Base-by-base conservation (phyloP, 768 basidiomycete genomes). In the Cantharellus anzutake region DNA sequence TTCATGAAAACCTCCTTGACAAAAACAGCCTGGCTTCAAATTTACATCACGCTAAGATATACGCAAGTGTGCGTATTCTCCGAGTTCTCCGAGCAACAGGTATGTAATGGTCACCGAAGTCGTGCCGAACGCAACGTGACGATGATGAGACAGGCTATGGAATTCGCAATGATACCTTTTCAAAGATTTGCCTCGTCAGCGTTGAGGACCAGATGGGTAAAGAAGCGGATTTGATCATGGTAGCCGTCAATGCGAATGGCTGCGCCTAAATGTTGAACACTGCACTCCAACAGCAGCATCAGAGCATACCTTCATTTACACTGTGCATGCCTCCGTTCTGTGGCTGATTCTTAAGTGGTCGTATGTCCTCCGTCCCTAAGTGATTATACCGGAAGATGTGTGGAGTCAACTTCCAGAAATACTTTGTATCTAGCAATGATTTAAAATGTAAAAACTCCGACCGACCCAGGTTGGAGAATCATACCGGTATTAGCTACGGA, bases 311-410 rank as follows among this genome's bases (percentile, higher is more conserved):
- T 74, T 86, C 86, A 60, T 86, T 78, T 37, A 86, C 77, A 2
- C 84, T 84, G 68, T 86, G 86, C 44, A 48, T 29, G 0, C 75
- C 75, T 29, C 20, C 20, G 20, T 29, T 29, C 20, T 29, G 20
- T 29, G 20, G 20, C 20, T 29, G 20, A 29, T 29, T 29, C 20
- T 29, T 29, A 29, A 29, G 20, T 72, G 63, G 0, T 39, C 40
- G 34, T 35, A 60, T 50, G 39, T 61, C 51, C 35, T 42, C 56
- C 5, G 29, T 57, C 34, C 56, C 62, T 34, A 60, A 5, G 44
- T 63, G 63, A 34, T 41, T 35, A 42, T 86, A 88, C 20, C 85
- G 79, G 76, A 84, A 86, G 62, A 88, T 86, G 64, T 84, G 82
- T 58, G 60, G 62, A 2, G 69, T 69, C 16, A 73, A 69, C 41